phyloP scores from a whole-genome alignment of 2,329 filamentous ascomycete species.

The Calycina marina region DNA sequence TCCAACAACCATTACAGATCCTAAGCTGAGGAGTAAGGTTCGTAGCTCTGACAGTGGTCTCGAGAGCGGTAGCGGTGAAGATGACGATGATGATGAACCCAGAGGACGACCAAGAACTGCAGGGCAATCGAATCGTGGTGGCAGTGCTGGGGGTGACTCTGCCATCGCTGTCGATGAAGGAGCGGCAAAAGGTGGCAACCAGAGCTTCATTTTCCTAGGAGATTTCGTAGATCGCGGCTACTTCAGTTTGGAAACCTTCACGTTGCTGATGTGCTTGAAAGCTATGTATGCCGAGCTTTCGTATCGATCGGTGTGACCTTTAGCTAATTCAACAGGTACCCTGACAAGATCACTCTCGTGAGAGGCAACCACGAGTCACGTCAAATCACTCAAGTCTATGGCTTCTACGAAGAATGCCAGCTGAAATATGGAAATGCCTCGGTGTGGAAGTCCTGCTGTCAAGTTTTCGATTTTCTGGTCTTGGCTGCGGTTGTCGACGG shows the following conservation, averaged over 20 bases:
- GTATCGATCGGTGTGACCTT: neutral
- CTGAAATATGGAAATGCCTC: conserved; percentile 66
- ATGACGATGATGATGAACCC: conserved; percentile 34
- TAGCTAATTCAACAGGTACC: conserved; percentile 35
- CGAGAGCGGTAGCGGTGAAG: conserved; percentile 34
- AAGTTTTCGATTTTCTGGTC: conserved; percentile 65
- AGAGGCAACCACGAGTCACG: conserved; percentile 64
- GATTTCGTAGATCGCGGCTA: conserved; percentile 65
- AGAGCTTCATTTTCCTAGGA: conserved; percentile 59
- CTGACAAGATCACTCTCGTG: conserved; percentile 57
- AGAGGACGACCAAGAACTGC: conserved; percentile 30
- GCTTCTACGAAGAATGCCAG: conserved; percentile 66
- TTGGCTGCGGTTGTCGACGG: conserved; percentile 61
- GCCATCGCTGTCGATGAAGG: conserved; percentile 23
- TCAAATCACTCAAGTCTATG: conserved; percentile 66
- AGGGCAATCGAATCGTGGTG: conserved; percentile 27
- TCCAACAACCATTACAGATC: conserved; percentile 74
- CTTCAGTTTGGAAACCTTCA: conserved; percentile 61
- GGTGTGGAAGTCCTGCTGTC: conserved; percentile 67
- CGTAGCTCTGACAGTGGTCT: conserved; percentile 41
- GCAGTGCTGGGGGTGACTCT: conserved; percentile 25
- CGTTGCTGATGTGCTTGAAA: conserved; percentile 57
- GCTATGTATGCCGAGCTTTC: conserved; percentile 38
- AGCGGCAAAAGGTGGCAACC: conserved; percentile 37
- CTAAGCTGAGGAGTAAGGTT: conserved; percentile 76